Evolutionary conservation across 2,329 filamentous ascomycete species (phyloP), one percentile per base, ranked within the genome.

Genomic region (Monilinia fructigena): DNA sequence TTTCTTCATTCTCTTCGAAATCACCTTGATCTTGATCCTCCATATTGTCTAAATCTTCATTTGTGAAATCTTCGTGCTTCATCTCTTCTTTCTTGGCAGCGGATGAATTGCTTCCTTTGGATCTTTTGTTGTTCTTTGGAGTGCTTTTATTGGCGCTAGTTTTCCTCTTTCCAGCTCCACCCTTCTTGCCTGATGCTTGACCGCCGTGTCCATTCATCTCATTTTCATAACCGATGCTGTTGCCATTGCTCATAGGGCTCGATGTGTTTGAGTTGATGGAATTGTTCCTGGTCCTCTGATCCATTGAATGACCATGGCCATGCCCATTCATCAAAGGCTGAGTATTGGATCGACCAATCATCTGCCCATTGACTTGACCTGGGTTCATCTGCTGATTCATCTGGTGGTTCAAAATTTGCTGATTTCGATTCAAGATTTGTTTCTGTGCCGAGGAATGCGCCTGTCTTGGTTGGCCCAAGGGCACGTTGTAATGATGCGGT

Each of bases 1-100:
- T 82, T 52, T 86, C 83, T 7, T 85, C 82, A 60, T 86, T 83
- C 56, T 82, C 85, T 70, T 82, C 81, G 6, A 83, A 79, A 63
- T 76, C 76, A 16, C 78, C 76, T 53, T 42, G 40, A 42, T 79
- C 76, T 54, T 80, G 76, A 70, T 42, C 52, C n/a, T 60, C 56
- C 45, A 50, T 50, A 2, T 59, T 48, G 45, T 60, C 56, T 8
- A 60, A 14, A 14, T 60, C 56, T 26, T 60, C 56, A 50, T 60
- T 55, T 50, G 47, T 54, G 52, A 63, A 52, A 38, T 55, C 28
- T 40, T 60, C 58, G 5, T 60, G 48, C 48, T 45, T 65, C 50
- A n/a, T 11, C 45, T 53, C 55, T 18, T 47, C 31, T 50, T 28
- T 23, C 45, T 60, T 48, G 8, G 16, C 35, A n/a, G 38, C 26